Evolutionary conservation across 345 rosid genomes (phyloP).

Genomic region (Adansonia digitata): DNA sequence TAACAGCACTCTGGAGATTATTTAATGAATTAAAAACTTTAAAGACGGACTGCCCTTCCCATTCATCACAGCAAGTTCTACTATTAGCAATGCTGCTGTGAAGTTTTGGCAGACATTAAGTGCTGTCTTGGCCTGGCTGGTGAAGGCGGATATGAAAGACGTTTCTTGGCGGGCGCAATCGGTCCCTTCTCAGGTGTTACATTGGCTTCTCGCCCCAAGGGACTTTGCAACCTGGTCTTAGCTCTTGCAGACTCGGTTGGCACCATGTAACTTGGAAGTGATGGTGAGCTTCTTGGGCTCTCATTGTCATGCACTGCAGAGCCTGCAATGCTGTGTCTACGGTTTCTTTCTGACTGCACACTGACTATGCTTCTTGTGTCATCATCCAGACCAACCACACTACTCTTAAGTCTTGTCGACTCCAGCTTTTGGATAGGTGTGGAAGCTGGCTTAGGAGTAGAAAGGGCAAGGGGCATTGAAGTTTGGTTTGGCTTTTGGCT

Average conservation of each 20-base stretch:
- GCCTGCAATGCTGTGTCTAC: slow-evolving; percentile 78
- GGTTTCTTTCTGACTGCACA: slow-evolving; percentile 47
- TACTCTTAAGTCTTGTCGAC: slow-evolving; percentile 44
- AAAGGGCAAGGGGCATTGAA: slow-evolving; percentile 43
- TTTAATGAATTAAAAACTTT: neutral
- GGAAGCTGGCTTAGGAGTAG: slow-evolving; percentile 50
- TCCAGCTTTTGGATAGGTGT: slow-evolving; percentile 51
- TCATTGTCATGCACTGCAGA: slow-evolving; percentile 61
- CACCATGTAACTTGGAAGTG: slow-evolving; percentile 88
- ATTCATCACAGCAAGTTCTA: slow-evolving; percentile 33
- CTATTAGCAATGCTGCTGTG: slow-evolving; percentile 34
- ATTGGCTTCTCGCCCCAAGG: slow-evolving; percentile 41
- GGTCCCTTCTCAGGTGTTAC: slow-evolving; percentile 50
- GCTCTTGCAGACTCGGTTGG: slow-evolving; percentile 88
- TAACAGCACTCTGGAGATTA: too few relatives aligned
- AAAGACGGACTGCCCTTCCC: slow-evolving; percentile 32
- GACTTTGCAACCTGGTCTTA: slow-evolving; percentile 60
- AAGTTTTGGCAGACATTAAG: slow-evolving; percentile 70
- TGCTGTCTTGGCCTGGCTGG: slow-evolving; percentile 72
- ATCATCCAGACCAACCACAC: slow-evolving; percentile 46
- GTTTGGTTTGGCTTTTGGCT: slow-evolving; percentile 49
- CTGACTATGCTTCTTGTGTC: slow-evolving; percentile 71
- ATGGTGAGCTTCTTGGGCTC: slow-evolving; percentile 56
- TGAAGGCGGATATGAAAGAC: slow-evolving; percentile 74
- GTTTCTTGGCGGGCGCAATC: slow-evolving; percentile 52